Base-by-base conservation (phyloP, 176 grass and related monocot species). In the Triticum turgidum region DNA sequence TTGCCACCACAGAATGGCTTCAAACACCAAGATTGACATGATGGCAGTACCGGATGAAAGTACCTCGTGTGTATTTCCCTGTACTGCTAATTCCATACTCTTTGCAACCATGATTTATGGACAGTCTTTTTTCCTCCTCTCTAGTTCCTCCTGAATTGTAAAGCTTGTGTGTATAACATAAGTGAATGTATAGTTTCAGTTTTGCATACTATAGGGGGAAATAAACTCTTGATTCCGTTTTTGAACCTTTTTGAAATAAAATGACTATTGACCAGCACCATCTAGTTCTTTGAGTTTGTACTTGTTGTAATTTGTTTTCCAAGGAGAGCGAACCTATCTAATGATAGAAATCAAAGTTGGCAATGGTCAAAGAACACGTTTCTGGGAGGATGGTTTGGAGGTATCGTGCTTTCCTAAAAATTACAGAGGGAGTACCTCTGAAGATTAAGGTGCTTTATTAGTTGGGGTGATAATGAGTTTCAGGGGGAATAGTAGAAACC, bases 121-220 rank as follows among this genome's bases (percentile, higher is more conserved):
- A 35, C 61, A 15, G 45, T 27, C 0, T 3, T 22, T 83, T 75
- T 24, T 20, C 12, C 8, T 90, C 85, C 65, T 8, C 71, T 56
- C 34, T 87, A 83, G 21, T 22, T 18, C 11, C 7, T 91, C 85
- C 47, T 9, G 15, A 84, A 87, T n/a, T 87, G 85, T 80, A 87
- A 91, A 91, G 35, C 15, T 67, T 80, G 59, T 59, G 27, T 69
- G 68, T 69, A 82, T n/a, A 22, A 65, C 61, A 59, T 76, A 84
- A 89, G 62, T 80, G 61, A 6, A 18, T 22, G 61, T 75, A 21
- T 49, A 80, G 70, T 80, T 80, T 84, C 73, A 86, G 35, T 90
- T 77, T 71, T 90, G 64, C 29, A 78, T 73, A 73, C 14, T 12
- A 52, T 24, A 61, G 61, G 21, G 73, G 47, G 32, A 51, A 39